phyloP scores from a whole-genome alignment of 2,329 filamentous ascomycete genomes.

The Chalaropsis ovoidea region DNA sequence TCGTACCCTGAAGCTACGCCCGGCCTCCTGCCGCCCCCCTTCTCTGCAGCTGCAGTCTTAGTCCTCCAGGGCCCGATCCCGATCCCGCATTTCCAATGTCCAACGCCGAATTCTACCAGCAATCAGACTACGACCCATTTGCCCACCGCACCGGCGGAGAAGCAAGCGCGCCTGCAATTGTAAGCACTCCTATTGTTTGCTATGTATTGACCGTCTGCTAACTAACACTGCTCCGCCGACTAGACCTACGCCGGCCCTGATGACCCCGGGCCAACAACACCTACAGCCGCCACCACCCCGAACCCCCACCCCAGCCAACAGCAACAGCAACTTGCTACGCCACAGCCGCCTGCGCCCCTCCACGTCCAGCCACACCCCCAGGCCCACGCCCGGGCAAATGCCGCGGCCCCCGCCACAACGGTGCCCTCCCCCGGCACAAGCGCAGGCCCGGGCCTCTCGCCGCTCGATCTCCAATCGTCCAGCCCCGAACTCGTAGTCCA shows the following conservation, averaged over 20 bases:
- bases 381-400: not conserved
- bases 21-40: not conserved
- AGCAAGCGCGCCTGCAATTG: conserved; percentile 14
- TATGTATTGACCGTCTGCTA: conserved; percentile 11
- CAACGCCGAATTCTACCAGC: conserved; percentile 24
- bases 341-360: not conserved
- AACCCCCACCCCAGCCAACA: not conserved
- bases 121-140: conserved; percentile 22
- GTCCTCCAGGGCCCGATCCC: not conserved
- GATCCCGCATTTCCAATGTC: conserved; percentile 16
- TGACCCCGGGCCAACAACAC: not conserved
- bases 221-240: not conserved
- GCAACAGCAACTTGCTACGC: not conserved
- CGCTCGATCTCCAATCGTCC: conserved; percentile 3
- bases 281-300: not conserved
- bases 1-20: not conserved
- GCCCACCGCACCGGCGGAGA: conserved; percentile 10
- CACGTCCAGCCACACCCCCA: not conserved
- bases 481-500: conserved; percentile 4
- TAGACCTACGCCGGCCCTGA: conserved; percentile 8
- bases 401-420: not conserved
- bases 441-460: not conserved
- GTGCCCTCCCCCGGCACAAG: not conserved
- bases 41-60: not conserved
- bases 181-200: not conserved